Evolutionary conservation across 352 stramenopile species (phyloP).

Genomic region (Globisporangium radiosum): DNA sequence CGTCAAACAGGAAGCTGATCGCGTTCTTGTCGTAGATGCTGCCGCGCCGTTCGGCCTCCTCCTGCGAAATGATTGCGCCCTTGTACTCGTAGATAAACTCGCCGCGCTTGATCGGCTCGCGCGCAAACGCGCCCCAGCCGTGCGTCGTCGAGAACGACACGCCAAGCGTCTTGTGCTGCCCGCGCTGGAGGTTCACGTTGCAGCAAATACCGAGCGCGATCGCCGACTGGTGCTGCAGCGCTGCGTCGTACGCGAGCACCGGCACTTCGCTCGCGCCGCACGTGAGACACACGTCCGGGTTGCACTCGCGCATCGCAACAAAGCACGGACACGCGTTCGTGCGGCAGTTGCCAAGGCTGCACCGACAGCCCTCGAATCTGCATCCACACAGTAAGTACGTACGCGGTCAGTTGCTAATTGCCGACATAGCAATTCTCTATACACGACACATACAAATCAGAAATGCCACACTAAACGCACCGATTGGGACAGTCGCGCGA

Average conservation of each 20-base stretch:
- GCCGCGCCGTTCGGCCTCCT: constrained; percentile 67
- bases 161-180: constrained; percentile 51
- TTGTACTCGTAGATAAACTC: constrained; percentile 75
- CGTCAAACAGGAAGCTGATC: constrained; percentile 89
- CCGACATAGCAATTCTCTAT: neutral
- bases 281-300: constrained; percentile 46
- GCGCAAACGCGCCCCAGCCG: constrained; percentile 57
- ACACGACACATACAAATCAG: neutral
- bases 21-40: constrained; percentile 85
- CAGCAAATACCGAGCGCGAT: constrained; percentile 55
- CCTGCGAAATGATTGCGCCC: constrained; percentile 54
- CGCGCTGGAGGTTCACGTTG: constrained; percentile 60
- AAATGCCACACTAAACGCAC: constrained; percentile 17
- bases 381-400: neutral
- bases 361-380: constrained; percentile 48
- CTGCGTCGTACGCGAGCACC: constrained; percentile 30
- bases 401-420: neutral
- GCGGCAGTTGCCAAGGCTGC: constrained; percentile 48
- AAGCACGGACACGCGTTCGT: constrained; percentile 64
- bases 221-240: constrained; percentile 17
- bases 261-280: constrained; percentile 55
- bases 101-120: constrained; percentile 48
- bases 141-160: constrained; percentile 56
- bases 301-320: constrained; percentile 47
- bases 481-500: constrained; percentile 68